A percentile compares a stretch with the other conserved stretches of the same genome.
Conservation (phyloP, 2,329 filamentous ascomycete genomes). For the Aspergillus tanneri region DNA sequence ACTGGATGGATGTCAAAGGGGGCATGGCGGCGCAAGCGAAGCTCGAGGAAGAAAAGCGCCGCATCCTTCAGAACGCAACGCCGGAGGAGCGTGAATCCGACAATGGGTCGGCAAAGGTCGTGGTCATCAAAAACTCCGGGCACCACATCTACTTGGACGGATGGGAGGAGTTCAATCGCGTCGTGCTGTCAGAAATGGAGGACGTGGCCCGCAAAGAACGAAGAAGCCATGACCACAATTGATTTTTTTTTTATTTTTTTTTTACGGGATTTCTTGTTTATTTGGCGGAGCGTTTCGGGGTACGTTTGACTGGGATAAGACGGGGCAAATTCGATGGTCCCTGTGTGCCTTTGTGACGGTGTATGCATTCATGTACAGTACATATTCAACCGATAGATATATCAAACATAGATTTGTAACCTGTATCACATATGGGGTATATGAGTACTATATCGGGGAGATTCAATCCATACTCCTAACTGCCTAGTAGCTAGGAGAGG, state of each 20-base stretch:
- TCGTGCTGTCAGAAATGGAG: slow-evolving; percentile 66
- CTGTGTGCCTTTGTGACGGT: neutral
- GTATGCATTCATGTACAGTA: neutral
- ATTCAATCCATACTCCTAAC: too few relatives aligned
- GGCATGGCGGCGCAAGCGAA: slow-evolving; percentile 78
- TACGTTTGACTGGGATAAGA: neutral
- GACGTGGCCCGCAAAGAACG: slow-evolving; percentile 49
- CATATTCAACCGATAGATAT: neutral
- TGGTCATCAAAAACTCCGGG: slow-evolving; percentile 70
- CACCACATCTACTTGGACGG: slow-evolving; percentile 73
- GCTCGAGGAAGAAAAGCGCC: slow-evolving; percentile 65
- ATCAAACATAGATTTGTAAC: neutral
- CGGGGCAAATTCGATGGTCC: neutral
- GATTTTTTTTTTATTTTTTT: neutral
- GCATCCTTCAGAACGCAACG: slow-evolving; percentile 61
- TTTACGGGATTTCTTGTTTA: neutral
- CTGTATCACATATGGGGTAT: too few relatives aligned
- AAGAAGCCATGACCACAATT: slow-evolving; percentile 3
- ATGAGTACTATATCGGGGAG: too few relatives aligned
- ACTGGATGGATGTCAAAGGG: slow-evolving; percentile 97
- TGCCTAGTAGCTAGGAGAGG: neutral
- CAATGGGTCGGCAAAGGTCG: slow-evolving; percentile 77
- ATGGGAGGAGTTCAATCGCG: slow-evolving; percentile 66
- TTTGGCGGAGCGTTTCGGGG: neutral
- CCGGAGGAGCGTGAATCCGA: slow-evolving; percentile 67